Evolutionary conservation across 2,329 filamentous ascomycete species (phyloP).

Genomic region (Curvularia verruculosa): DNA sequence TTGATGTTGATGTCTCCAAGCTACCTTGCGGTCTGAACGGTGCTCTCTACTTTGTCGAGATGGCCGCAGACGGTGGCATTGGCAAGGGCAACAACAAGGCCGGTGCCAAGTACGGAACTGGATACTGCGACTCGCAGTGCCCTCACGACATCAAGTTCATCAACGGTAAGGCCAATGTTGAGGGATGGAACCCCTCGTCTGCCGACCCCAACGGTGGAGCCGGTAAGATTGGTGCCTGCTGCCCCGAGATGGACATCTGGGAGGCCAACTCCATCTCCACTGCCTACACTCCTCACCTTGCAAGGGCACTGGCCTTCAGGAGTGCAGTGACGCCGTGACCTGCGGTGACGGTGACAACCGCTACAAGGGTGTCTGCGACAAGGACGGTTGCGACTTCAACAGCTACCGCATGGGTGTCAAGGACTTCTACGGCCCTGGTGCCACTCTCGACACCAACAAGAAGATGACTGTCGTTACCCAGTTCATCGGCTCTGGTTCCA

Average conservation of each 20-base stretch:
- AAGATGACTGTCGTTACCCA: conserved; percentile 60
- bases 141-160: conserved; percentile 60
- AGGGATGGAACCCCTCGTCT: conserved; percentile 58
- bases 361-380: conserved; percentile 69
- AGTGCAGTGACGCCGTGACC: conserved; percentile 57
- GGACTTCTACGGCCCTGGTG: conserved; percentile 66
- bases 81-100: conserved; percentile 58
- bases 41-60: conserved; percentile 59
- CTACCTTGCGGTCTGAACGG: conserved; percentile 74
- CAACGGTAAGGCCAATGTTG: conserved; percentile 61
- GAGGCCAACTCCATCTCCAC: conserved; percentile 71
- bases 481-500: conserved; percentile 54
- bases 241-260: conserved; percentile 73
- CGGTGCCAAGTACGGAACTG: conserved; percentile 65
- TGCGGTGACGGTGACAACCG: conserved; percentile 56
- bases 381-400: conserved; percentile 69
- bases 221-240: conserved; percentile 66
- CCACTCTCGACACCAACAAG: conserved; percentile 52
- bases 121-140: conserved; percentile 52
- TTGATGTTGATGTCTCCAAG: conserved; percentile 60
- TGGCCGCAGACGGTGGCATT: conserved; percentile 63
- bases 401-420: conserved; percentile 68
- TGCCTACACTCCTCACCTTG: conserved; percentile 71
- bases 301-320: conserved; percentile 55
- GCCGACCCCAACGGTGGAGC: conserved; percentile 62